phyloP scores from a whole-genome alignment of 1,284 basidiomycete genomes.

The Amylostereum chailletii region DNA sequence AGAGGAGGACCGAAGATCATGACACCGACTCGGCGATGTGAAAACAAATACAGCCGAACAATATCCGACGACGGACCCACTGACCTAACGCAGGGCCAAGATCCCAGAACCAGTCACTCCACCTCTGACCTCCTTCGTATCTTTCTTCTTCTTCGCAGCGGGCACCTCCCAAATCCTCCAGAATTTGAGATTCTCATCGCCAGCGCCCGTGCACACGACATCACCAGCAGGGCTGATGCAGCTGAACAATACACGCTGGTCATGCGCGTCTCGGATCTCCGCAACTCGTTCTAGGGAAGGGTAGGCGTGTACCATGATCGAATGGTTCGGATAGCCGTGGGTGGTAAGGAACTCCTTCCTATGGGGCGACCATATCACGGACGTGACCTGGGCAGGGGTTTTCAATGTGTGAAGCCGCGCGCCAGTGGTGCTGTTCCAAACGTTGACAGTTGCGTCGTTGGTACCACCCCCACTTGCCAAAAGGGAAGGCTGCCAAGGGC shows the following conservation, averaged over 20 bases:
- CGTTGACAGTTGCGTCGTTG: constrained; percentile 88
- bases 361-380: constrained; percentile 83
- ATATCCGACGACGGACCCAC: not conserved
- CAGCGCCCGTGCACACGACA: constrained; percentile 82
- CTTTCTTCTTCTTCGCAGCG: constrained; percentile 36
- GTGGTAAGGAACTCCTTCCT: constrained; percentile 89
- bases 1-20: too few species aligned
- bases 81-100: constrained; percentile 10
- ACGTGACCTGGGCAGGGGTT: constrained; percentile 88
- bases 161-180: constrained; percentile 74
- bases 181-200: constrained; percentile 93
- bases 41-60: not conserved
- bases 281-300: constrained; percentile 64
- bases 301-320: constrained; percentile 41
- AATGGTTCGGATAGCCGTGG: constrained; percentile 77
- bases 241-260: constrained; percentile 80
- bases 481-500: constrained; percentile 90
- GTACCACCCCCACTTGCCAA: constrained; percentile 94
- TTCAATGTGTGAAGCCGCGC: constrained; percentile 78
- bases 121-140: constrained; percentile 35
- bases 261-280: constrained; percentile 89
- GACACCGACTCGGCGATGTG: not conserved
- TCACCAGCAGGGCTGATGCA: constrained; percentile 84
- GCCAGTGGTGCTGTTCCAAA: constrained; percentile 89
- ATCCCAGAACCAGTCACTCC: constrained; percentile 13